These are phyloP conservation scores for Plasmodium ovale DNA, from an alignment of 169 alveolate species.

Conservation along the genomic window DNA sequence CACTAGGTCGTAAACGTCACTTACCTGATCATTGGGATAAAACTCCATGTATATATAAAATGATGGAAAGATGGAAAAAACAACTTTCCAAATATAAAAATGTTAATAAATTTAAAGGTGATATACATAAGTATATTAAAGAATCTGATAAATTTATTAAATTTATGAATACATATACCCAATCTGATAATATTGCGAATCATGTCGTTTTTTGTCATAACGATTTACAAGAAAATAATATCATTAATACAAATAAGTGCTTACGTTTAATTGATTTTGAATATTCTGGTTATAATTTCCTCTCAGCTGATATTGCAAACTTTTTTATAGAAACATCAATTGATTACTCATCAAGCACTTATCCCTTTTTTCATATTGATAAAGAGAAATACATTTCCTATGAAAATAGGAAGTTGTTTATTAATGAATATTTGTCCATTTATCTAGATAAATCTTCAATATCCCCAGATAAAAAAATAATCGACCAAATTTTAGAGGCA, in stretches of 20 bases:
- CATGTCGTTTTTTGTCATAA: constrained; percentile 85
- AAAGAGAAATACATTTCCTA: constrained; percentile 80
- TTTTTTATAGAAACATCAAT: constrained; percentile 82
- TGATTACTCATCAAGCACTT: constrained; percentile 78
- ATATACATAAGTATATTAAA: constrained; percentile 45
- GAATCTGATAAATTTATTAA: constrained; percentile 64
- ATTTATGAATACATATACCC: constrained; percentile 52
- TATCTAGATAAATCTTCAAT: constrained; percentile 72
- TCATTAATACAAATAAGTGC: constrained; percentile 78
- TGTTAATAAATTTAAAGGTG: constrained; percentile 32
- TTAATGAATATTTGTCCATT: constrained; percentile 81
- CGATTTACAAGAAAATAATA: constrained; percentile 86
- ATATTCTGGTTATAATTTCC: constrained; percentile 83
- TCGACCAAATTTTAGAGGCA: constrained; percentile 77
- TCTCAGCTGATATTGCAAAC: constrained; percentile 85
- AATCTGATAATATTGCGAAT: constrained; percentile 77
- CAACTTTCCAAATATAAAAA: constrained; percentile 43
- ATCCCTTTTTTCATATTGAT: constrained; percentile 80
- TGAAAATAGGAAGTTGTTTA: constrained; percentile 81
- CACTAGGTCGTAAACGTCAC: constrained; percentile 29
- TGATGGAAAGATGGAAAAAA: constrained; percentile 74
- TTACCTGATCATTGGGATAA: constrained; percentile 79
- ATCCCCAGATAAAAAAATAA: constrained; percentile 60
- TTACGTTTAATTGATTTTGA: constrained; percentile 86
- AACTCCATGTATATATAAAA: constrained; percentile 74